phyloP scores from a whole-genome alignment of 1,284 basidiomycete species.

The Ceratobasidium sp. region DNA sequence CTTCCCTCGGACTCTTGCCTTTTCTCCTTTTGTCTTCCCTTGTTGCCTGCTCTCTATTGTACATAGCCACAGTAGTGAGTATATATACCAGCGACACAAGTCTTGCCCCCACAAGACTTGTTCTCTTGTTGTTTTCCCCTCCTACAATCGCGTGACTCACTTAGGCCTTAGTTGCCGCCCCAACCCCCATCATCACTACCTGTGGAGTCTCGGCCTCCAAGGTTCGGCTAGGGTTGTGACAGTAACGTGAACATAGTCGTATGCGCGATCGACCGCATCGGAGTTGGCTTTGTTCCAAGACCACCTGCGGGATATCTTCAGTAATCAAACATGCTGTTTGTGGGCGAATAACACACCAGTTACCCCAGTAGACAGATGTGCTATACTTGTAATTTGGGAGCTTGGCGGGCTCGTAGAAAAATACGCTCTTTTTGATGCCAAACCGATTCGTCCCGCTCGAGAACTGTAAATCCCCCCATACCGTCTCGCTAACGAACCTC shows the following conservation, averaged over 20 bases:
- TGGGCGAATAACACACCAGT: conserved; percentile 61
- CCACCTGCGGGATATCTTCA: conserved; percentile 22
- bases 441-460: conserved; percentile 49
- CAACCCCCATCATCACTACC: too few relatives aligned
- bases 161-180: too few relatives aligned
- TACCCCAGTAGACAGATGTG: conserved; percentile 57
- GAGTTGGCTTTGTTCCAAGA: conserved; percentile 49
- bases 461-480: conserved; percentile 63
- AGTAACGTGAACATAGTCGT: conserved; percentile 65
- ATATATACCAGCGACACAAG: too few relatives aligned
- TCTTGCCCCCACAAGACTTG: too few relatives aligned
- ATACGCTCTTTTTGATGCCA: conserved; percentile 30
- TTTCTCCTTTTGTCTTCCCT: too few relatives aligned
- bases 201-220: too few relatives aligned
- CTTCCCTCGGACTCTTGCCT: too few relatives aligned
- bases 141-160: too few relatives aligned
- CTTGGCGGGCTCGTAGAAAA: conserved; percentile 58
- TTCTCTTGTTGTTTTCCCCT: too few relatives aligned
- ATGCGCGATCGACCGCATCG: conserved; percentile 60
- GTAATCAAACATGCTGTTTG: background rate
- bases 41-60: too few relatives aligned
- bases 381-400: conserved; percentile 60
- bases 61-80: too few relatives aligned
- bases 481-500: conserved; percentile 56
- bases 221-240: too few relatives aligned